A percentile compares a stretch with the other conserved stretches of the same genome.
phyloP scores from a whole-genome alignment of 139 green algal genomes.

The Tetradesmus lagerheimii region DNA sequence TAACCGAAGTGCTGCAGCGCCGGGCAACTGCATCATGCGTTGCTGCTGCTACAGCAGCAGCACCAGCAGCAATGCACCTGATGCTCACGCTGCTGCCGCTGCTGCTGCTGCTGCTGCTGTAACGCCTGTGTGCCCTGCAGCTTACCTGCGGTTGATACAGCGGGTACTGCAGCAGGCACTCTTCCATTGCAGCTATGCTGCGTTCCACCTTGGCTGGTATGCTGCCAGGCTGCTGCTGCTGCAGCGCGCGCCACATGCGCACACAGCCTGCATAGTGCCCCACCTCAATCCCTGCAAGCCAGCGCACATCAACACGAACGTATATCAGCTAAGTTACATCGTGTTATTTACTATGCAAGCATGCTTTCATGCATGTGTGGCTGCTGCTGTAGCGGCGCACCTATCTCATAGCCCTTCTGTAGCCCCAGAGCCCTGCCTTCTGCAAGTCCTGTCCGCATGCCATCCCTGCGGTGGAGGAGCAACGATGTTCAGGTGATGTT shows the following conservation, averaged over 20 bases:
- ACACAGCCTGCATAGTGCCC: slow-evolving; percentile 78
- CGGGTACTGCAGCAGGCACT: slow-evolving; percentile 62
- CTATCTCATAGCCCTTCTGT: slow-evolving; percentile 85
- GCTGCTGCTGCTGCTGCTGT: no score
- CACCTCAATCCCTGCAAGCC: slow-evolving; percentile 70
- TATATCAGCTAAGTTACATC: neutral
- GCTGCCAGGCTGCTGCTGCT: slow-evolving; percentile 11
- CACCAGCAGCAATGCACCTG: neutral
- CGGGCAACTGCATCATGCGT: neutral
- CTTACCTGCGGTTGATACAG: slow-evolving; percentile 44
- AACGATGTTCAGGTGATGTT: no score
- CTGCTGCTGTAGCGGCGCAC: slow-evolving; percentile 6
- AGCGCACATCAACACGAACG: neutral
- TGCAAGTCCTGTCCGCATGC: slow-evolving; percentile 51
- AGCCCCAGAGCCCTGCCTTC: slow-evolving; percentile 78
- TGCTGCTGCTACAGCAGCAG: no score
- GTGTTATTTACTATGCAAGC: no score
- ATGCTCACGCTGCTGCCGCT: no score
- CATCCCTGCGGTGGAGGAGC: slow-evolving; percentile 62
- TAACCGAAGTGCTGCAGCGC: neutral
- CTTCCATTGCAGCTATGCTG: slow-evolving; percentile 63
- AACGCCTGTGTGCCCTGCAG: neutral
- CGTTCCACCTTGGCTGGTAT: slow-evolving; percentile 57
- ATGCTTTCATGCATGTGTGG: neutral
- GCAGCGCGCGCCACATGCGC: slow-evolving; percentile 58